Conservation (phyloP, 257 asterid genomes). For the Misopates orontium region DNA sequence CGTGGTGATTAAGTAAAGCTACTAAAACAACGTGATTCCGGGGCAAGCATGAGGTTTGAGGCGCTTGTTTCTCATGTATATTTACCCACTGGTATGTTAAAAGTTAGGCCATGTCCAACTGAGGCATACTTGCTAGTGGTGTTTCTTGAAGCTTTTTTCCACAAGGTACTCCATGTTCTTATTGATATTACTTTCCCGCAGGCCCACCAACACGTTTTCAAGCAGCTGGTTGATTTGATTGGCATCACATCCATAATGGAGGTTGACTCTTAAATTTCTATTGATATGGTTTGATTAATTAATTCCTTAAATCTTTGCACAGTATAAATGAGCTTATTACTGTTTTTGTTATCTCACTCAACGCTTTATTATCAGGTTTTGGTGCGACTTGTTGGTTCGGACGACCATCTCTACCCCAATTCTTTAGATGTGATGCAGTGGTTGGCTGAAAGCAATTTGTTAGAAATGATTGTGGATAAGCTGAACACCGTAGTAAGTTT, state of each 20-base stretch:
- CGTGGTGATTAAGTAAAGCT: neutral
- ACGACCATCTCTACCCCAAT: conserved; percentile 82
- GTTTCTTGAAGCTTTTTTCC: conserved; percentile 21
- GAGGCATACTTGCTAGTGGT: neutral
- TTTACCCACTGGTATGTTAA: neutral
- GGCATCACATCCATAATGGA: conserved; percentile 99
- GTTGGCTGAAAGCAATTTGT: conserved; percentile 88
- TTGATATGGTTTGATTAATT: conserved; percentile 15
- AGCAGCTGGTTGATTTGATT: conserved; percentile 91
- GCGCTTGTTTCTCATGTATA: conserved; percentile 9
- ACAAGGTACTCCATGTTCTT: conserved; percentile 3
- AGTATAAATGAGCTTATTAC: neutral
- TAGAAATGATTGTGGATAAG: conserved; percentile 98
- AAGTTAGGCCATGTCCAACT: neutral
- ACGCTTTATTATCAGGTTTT: conserved; percentile 61
- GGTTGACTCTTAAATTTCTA: conserved; percentile 46
- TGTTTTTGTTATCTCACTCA: conserved; percentile 32
- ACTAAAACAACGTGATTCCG: neutral
- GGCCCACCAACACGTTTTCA: conserved; percentile 89
- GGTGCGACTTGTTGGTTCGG: conserved; percentile 91
- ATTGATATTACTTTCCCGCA: conserved; percentile 33
- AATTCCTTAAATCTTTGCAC: neutral
- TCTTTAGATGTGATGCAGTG: conserved; percentile 90
- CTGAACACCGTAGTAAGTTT: conserved; percentile 68
- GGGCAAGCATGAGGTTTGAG: conserved; percentile 2